Base-by-base conservation (phyloP, 2,329 filamentous ascomycete genomes). In the Trichoderma oligosporum region DNA sequence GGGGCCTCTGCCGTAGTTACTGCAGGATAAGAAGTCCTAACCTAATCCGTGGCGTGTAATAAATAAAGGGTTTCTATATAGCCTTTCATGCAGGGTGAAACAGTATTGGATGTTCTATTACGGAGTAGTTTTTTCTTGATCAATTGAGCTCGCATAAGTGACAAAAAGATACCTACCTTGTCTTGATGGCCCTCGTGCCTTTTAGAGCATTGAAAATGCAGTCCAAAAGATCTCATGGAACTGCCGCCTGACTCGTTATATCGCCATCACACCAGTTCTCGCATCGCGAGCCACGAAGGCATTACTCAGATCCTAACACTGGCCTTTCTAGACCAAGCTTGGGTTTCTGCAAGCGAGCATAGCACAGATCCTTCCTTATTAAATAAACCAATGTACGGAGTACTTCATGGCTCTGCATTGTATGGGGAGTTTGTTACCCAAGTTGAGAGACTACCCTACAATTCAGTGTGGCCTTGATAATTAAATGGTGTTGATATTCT, bases 71-170 rank as follows among this genome's bases (percentile, higher is more conserved):
- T 7, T 12, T 36, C 22, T 35, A 25, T 44, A 35, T 33, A 16
- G 31, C 7, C 39, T 46, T 55, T 55, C 41, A 46, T 46, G 31
- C 41, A 29, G 20, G 38, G 52, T 31, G 52, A 29, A 44, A 20
- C 29, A 44, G 25, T 18, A 8, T 27, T 27, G 29, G 39, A 25
- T 27, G 29, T 39, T 36, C 51, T 16, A n/a, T n/a, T n/a, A n/a
- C n/a, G n/a, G n/a, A n/a, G 1, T 39, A 5, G 36, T 7, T n/a
- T 25, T 45, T 11, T 36, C 11, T n/a, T n/a, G n/a, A n/a, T n/a
- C n/a, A n/a, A n/a, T n/a, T n/a, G n/a, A n/a, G n/a, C n/a, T n/a
- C n/a, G n/a, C n/a, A n/a, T n/a, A n/a, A n/a, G n/a, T n/a, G n/a
- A n/a, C n/a, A n/a, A n/a, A n/a, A n/a, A n/a, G n/a, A n/a, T n/a